Percentiles rank a stretch among this genome's conserved stretches.
Evolutionary conservation across 116 monocot species (phyloP).

Genomic region (Zostera marina): DNA sequence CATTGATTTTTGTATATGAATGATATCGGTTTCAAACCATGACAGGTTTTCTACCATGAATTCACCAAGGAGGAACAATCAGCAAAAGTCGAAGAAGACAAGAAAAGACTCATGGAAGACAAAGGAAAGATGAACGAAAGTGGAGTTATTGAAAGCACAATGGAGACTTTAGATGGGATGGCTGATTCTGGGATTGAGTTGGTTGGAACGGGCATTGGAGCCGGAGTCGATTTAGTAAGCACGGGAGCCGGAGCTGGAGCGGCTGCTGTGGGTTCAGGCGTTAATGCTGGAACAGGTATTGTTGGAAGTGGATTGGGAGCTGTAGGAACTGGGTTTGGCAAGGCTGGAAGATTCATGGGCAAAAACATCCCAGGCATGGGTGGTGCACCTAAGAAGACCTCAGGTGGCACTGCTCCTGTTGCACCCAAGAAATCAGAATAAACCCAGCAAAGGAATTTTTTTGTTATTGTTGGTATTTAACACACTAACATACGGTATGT

Average conservation of each 20-base stretch:
- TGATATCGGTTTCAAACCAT: background rate
- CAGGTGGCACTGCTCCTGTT: no score
- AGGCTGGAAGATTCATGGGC: slow-evolving; percentile 75
- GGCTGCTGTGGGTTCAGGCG: slow-evolving; percentile 25
- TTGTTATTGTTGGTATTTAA: no score
- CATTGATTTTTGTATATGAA: background rate
- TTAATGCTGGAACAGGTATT: slow-evolving; percentile 34
- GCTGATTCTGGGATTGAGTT: slow-evolving; percentile 45
- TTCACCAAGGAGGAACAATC: slow-evolving; percentile 65
- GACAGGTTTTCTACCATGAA: slow-evolving; percentile 58
- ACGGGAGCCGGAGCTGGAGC: slow-evolving; percentile 29
- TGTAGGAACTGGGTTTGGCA: slow-evolving; percentile 39
- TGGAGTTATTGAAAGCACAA: slow-evolving; percentile 65
- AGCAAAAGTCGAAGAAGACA: slow-evolving; percentile 55
- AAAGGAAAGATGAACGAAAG: slow-evolving; percentile 60
- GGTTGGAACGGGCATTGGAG: slow-evolving; percentile 47
- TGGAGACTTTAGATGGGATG: slow-evolving; percentile 66
- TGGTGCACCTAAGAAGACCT: slow-evolving; percentile 29
- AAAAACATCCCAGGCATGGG: slow-evolving; percentile 33
- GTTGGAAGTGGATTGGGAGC: slow-evolving; percentile 28
- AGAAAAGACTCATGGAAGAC: slow-evolving; percentile 36
- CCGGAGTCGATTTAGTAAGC: slow-evolving; percentile 38
- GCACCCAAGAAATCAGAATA: no score
- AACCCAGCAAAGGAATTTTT: no score
- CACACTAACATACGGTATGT: no score